phyloP scores from a whole-genome alignment of 139 green algal genomes.

The Nannochloris sp. region DNA sequence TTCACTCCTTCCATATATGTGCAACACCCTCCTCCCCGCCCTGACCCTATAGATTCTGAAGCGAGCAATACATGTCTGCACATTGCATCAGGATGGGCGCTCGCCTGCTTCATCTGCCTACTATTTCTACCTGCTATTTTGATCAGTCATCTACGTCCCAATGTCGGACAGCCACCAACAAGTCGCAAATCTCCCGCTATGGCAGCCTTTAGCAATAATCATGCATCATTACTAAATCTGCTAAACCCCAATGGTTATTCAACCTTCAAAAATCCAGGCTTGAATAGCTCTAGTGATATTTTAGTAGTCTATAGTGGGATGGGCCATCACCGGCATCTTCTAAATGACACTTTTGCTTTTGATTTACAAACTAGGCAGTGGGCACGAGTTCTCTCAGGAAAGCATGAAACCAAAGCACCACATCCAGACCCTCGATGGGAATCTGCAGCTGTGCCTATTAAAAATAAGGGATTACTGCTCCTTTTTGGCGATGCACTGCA shows the following conservation, averaged over 20 bases:
- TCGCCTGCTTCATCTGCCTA: neutral
- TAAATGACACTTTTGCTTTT: neutral
- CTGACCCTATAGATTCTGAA: neutral
- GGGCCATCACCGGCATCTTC: neutral
- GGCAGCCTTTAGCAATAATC: neutral
- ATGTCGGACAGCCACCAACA: neutral
- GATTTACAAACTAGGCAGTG: neutral
- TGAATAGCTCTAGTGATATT: neutral
- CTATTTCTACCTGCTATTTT: neutral
- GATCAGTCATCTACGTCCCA: neutral
- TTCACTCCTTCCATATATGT: neutral
- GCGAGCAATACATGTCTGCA: neutral
- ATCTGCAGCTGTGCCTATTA: neutral
- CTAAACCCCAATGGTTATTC: no score
- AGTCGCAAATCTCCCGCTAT: neutral
- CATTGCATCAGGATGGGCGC: neutral
- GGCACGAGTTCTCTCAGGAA: neutral
- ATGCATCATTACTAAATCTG: no score
- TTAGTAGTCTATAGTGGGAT: conserved; percentile 14
- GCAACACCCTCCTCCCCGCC: neutral
- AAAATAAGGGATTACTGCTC: conserved; percentile 5
- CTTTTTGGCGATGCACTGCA: conserved; percentile 12
- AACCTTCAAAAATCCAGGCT: neutral
- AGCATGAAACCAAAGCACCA: neutral
- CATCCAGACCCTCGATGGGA: conserved; percentile 11